Evolutionary conservation across 257 asterid genomes (phyloP).

Genomic region (Linaria vulgaris): DNA sequence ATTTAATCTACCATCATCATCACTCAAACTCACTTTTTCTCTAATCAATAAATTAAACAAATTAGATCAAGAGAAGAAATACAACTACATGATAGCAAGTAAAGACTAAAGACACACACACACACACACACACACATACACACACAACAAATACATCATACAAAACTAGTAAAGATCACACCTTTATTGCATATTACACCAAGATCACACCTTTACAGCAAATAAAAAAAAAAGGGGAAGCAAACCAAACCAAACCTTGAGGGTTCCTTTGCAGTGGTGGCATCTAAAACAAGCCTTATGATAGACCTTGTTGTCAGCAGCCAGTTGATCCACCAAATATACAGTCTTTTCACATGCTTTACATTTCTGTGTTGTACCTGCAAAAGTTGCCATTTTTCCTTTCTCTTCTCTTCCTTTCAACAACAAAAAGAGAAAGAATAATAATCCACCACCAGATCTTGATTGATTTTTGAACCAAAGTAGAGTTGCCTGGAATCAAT

Average conservation of each 20-base stretch:
- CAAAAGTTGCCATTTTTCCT: conserved; percentile 48
- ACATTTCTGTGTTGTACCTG: conserved; percentile 73
- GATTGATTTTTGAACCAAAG: conserved; percentile 20
- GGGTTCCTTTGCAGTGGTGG: conserved; percentile 75
- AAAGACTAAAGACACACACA: conserved; percentile 20
- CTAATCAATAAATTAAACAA: too few relatives aligned
- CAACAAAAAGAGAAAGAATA: conserved; percentile 7
- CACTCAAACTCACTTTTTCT: too few relatives aligned
- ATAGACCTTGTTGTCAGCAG: conserved; percentile 60
- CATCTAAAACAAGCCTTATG: conserved; percentile 80
- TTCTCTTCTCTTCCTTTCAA: neutral
- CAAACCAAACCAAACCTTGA: conserved; percentile 41
- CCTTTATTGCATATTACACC: neutral
- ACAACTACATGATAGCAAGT: too few relatives aligned
- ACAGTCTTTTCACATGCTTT: conserved; percentile 73
- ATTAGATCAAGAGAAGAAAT: too few relatives aligned
- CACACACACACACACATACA: neutral
- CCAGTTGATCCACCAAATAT: conserved; percentile 67
- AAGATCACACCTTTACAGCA: too few relatives aligned
- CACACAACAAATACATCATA: conserved; percentile 7
- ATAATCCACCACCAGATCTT: too few relatives aligned
- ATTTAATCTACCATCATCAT: too few relatives aligned
- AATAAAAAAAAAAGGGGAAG: neutral
- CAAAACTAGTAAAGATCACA: neutral
- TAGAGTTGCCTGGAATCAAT: neutral